Evolutionary conservation across 2,329 filamentous ascomycete genomes (phyloP).

Genomic region (Corynespora cassiicola): DNA sequence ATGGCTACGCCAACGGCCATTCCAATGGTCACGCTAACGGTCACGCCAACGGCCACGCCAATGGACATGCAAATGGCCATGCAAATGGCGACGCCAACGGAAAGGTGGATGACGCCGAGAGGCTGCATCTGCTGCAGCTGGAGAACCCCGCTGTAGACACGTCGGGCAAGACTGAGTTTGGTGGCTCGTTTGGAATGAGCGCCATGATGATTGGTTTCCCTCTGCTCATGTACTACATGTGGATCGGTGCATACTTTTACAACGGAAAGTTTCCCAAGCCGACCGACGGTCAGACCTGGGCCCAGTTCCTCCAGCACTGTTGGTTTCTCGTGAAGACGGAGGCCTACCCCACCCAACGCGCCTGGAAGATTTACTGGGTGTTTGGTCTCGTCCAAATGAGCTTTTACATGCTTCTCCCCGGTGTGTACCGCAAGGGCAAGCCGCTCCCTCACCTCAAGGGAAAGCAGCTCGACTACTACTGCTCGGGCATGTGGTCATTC

Average conservation of each 20-base stretch:
- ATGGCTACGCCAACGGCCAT: constrained; percentile 22
- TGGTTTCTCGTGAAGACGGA: constrained; percentile 77
- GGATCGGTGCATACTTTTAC: constrained; percentile 94
- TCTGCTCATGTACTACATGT: constrained; percentile 99
- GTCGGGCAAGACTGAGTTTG: constrained; percentile 76
- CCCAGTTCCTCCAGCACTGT: constrained; percentile 76
- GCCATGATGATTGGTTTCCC: constrained; percentile 94
- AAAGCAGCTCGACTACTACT: constrained; percentile 92
- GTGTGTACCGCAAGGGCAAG: constrained; percentile 87
- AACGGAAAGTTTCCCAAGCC: constrained; percentile 79
- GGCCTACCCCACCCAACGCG: constrained; percentile 80
- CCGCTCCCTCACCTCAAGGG: constrained; percentile 81
- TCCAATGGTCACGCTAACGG: constrained; percentile 46
- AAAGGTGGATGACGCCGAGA: constrained; percentile 38
- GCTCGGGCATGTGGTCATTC: constrained; percentile 85
- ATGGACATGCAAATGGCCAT: constrained; percentile 24
- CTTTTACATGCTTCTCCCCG: constrained; percentile 85
- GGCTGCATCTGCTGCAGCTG: too few relatives aligned
- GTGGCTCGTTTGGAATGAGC: constrained; percentile 79
- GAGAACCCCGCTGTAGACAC: constrained; percentile 46
- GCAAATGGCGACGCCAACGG: constrained; percentile 45
- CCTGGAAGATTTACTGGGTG: constrained; percentile 93
- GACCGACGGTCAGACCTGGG: constrained; percentile 68
- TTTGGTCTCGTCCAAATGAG: constrained; percentile 86
- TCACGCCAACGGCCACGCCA: constrained; percentile 38